Evolutionary conservation across 768 basidiomycete genomes (phyloP).

Genomic region (Pisolithus orientalis): DNA sequence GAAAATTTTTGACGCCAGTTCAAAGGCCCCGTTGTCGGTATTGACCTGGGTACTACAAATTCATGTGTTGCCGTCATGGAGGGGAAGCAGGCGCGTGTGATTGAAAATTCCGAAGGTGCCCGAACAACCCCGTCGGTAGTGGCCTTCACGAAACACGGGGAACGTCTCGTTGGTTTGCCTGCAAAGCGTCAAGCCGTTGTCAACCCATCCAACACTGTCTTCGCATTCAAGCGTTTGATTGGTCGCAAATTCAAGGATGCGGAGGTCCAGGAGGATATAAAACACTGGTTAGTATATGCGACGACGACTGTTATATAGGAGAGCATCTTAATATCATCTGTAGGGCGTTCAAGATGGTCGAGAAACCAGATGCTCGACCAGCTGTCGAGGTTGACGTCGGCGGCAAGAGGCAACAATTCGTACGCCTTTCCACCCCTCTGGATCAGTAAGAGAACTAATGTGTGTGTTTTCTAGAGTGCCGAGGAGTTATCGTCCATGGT

Average conservation of each 20-base stretch:
- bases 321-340: neutral
- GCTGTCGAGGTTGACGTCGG: slow-evolving; percentile 81
- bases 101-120: slow-evolving; percentile 97
- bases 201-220: slow-evolving; percentile 90
- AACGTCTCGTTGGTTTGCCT: slow-evolving; percentile 92
- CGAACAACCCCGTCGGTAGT: slow-evolving; percentile 98
- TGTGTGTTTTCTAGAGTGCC: slow-evolving; percentile 50
- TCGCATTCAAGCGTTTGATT: slow-evolving; percentile 90
- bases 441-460: slow-evolving; percentile 4
- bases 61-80: slow-evolving; percentile 95
- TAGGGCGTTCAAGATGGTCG: slow-evolving; percentile 79
- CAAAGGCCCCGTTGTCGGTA: slow-evolving; percentile 85
- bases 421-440: slow-evolving; percentile 34
- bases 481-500: slow-evolving; percentile 89
- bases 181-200: slow-evolving; percentile 97
- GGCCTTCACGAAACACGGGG: slow-evolving; percentile 97
- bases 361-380: slow-evolving; percentile 68
- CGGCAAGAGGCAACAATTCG: slow-evolving; percentile 75
- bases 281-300: slow-evolving; percentile 57
- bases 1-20: neutral
- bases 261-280: slow-evolving; percentile 88
- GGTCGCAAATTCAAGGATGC: slow-evolving; percentile 90
- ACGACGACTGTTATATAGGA: neutral
- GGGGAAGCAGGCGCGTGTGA: slow-evolving; percentile 88
- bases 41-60: slow-evolving; percentile 93